Conservation (phyloP, 179 eudicot genomes). For the Beta lomatogona region DNA sequence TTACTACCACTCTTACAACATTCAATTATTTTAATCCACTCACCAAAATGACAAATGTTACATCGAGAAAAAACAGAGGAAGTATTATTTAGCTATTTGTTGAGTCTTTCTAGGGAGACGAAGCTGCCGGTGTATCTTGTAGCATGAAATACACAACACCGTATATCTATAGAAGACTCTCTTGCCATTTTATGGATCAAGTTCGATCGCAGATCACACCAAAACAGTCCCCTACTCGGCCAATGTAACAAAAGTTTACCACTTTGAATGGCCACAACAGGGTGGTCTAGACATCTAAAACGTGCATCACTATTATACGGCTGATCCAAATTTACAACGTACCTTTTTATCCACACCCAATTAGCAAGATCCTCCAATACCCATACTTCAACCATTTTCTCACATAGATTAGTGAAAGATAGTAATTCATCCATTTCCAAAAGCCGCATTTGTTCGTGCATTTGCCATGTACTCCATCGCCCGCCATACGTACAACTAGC, state of each 20-base stretch:
- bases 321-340: slow-evolving; percentile 11
- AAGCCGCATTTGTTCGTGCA: neutral
- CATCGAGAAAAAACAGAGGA: too few species aligned
- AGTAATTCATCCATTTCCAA: neutral
- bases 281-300: too few species aligned
- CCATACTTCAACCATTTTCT: too few species aligned
- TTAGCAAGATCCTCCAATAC: too few species aligned
- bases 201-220: slow-evolving; percentile 10
- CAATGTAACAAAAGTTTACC: slow-evolving; percentile 13
- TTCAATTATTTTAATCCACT: too few species aligned
- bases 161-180: neutral
- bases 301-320: neutral
- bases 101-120: neutral
- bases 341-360: neutral
- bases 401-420: too few species aligned
- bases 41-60: too few species aligned
- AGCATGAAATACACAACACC: neutral
- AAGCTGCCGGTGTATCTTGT: neutral
- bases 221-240: neutral
- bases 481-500: neutral
- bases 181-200: neutral
- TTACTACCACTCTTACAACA: too few species aligned
- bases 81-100: neutral
- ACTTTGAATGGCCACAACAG: slow-evolving; percentile 8
- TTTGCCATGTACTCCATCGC: neutral